Evolutionary conservation across 169 alveolate genomes (phyloP), one percentile per base, ranked within the genome.

Genomic region (Plasmodium yoelii): DNA sequence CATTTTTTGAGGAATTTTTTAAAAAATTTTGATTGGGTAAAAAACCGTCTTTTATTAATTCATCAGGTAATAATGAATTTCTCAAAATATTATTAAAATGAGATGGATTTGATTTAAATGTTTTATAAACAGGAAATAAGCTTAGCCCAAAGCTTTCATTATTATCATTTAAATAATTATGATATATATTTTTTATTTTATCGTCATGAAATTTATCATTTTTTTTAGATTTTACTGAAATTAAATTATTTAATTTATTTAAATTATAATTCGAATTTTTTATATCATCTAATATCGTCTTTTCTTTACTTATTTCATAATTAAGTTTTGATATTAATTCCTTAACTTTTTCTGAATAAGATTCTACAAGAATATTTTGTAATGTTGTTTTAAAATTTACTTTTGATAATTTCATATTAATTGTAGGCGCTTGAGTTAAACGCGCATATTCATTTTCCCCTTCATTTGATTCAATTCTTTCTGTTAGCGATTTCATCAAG

Each of bases 381-480:
- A 80, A 80, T 24, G 73, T 15, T 46, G 90, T 80, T 28, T 64
- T 80, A 18, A 53, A 80, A 42, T 65, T 80, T 18, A 47, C 47
- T 53, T 80, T 80, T n/a, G 77, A 65, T 22, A 80, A 80, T 3
- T 53, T 80, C 90, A 80, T 59, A 13, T 34, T 42, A 34, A 80
- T 42, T 24, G 53, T 60, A 15, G 90, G 90, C 39, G 90, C n/a
- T 53, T 80, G 90, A 18, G 90, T 80, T 70, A 80, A 65, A 6
- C 90, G 68, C 9, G 90, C 77, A 80, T 80, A 80, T 53, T 80
- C 90, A 28, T 80, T 80, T 39, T 80, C 70, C 9, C 90, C 90
- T 1, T 80, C 90, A 67, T 80, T 59, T 39, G 90, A 42, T 6
- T 80, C 90, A 22, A 80, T 63, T 28, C 68, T 51, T n/a, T 80